Base-by-base conservation (phyloP, 2,329 filamentous ascomycete genomes). In the Amauroascus niger region DNA sequence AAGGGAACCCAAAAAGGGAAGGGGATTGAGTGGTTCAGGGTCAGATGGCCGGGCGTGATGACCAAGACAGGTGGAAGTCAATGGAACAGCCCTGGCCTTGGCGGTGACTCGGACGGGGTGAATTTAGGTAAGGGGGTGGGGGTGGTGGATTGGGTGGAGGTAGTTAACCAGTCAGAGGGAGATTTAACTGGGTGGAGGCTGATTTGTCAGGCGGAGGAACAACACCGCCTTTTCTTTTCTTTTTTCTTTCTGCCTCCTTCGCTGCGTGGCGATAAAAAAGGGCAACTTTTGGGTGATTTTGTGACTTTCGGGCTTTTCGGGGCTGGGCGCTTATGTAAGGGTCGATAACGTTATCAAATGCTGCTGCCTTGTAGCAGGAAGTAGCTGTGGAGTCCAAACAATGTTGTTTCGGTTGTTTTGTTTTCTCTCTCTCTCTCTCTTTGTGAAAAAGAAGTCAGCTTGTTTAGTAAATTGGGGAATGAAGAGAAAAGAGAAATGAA, bases 11-110 rank as follows among this genome's bases (percentile, higher is more conserved):
- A 33, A 48, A 46, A 52, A 35, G 24, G 52, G 22, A 49, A 39
- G 14, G 14, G 6, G 33, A 35, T 6, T 6, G 16, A n/a, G n/a
- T n/a, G n/a, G n/a, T n/a, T 40, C 30, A 57, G 57, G 53, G 52
- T 57, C 54, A 54, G 53, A 61, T 58, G 59, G 61, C 59, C 52
- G 59, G 56, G 55, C 44, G 46, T 58, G 59, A 61, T 55, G 58
- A 53, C 55, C 57, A 56, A 54, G 9, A 50, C 58, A 57, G 51
- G 58, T 62, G 57, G 62, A 64, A 65, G 59, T 62, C 56, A 63
- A 63, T 64, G 57, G 63, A 64, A 64, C 50, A 30, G 47, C 40
- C 49, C 40, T 44, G n/a, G n/a, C n/a, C n/a, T n/a, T n/a, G n/a
- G n/a, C n/a, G n/a, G n/a, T n/a, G n/a, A n/a, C n/a, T n/a, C n/a